Conservation (phyloP, 352 stramenopile species). For the Globisporangium lucens region DNA sequence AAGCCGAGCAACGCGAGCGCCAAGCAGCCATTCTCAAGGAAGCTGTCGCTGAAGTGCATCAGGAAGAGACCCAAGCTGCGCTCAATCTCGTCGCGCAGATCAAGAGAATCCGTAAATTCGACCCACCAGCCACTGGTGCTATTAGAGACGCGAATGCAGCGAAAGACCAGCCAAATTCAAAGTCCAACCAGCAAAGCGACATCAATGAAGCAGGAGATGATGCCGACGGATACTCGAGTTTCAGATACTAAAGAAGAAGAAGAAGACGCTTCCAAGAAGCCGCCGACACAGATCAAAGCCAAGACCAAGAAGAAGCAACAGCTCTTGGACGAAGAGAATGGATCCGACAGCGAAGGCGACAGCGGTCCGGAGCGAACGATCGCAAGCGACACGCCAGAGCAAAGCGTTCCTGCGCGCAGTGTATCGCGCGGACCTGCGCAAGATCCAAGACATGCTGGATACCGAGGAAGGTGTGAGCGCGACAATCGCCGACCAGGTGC, state of each 20-base stretch:
- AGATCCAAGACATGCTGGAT: constrained; percentile 53
- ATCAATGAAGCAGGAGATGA: constrained; percentile 19
- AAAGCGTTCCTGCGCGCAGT: constrained; percentile 68
- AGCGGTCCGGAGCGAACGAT: constrained; percentile 33
- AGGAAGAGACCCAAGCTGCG: constrained; percentile 29
- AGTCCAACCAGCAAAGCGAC: constrained; percentile 5
- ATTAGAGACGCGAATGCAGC: neutral
- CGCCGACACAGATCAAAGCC: neutral
- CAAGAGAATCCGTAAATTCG: constrained; percentile 3
- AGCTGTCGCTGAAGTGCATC: constrained; percentile 22
- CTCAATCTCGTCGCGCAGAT: constrained; percentile 18
- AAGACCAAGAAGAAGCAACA: constrained; percentile 2
- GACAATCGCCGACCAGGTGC: constrained; percentile 59
- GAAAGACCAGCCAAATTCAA: neutral
- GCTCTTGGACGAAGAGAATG: constrained; percentile 14
- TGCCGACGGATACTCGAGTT: constrained; percentile 59
- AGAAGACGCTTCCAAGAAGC: neutral
- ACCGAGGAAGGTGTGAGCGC: constrained; percentile 34
- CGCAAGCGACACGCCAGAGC: constrained; percentile 40
- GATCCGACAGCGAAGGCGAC: constrained; percentile 18
- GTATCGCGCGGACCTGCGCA: constrained; percentile 49
- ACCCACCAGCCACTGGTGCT: neutral
- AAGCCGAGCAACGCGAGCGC: constrained; percentile 26
- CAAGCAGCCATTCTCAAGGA: constrained; percentile 23
- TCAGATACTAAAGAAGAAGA: constrained; percentile 36